Evolutionary conservation across 768 basidiomycete species (phyloP).

Genomic region (Leccinum imitatum): DNA sequence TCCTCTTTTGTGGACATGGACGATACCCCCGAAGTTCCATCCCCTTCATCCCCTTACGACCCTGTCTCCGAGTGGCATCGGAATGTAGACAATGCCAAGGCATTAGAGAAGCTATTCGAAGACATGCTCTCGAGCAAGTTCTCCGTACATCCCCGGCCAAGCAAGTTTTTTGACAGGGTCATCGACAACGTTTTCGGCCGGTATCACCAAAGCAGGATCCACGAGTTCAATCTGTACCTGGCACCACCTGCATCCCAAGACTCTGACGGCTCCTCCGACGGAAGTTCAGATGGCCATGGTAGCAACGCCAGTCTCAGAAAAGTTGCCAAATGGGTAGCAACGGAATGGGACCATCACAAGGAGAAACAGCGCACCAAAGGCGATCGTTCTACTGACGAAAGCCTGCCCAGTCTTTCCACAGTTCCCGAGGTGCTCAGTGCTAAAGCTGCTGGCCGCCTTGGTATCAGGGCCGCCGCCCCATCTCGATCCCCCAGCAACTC

Average conservation of each 20-base stretch:
- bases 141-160: conserved; percentile 51
- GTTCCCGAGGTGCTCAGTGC: conserved; percentile 32
- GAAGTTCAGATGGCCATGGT: conserved; percentile 28
- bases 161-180: conserved; percentile 46
- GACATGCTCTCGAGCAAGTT: conserved; percentile 56
- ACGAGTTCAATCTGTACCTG: conserved; percentile 54
- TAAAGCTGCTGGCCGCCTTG: conserved; percentile 41
- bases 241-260: conserved; percentile 42
- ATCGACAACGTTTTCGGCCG: conserved; percentile 53
- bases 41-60: conserved; percentile 22
- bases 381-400: conserved; percentile 30
- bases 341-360: conserved; percentile 36
- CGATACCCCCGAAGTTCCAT: conserved; percentile 7
- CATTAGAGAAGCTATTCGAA: conserved; percentile 58
- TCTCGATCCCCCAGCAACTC: conserved; percentile 17
- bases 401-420: conserved; percentile 16
- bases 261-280: conserved; percentile 19
- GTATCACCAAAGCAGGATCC: conserved; percentile 41
- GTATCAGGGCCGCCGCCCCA: conserved; percentile 24
- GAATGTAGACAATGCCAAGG: conserved; percentile 39
- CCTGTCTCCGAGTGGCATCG: conserved; percentile 40
- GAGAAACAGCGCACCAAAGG: conserved; percentile 22
- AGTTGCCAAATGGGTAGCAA: conserved; percentile 38
- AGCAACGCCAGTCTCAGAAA: conserved; percentile 25
- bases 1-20: conserved; percentile 24